These are phyloP conservation scores for Colletotrichum truncatum DNA, from an alignment of 2,329 filamentous ascomycete genomes.

Conservation along the genomic window DNA sequence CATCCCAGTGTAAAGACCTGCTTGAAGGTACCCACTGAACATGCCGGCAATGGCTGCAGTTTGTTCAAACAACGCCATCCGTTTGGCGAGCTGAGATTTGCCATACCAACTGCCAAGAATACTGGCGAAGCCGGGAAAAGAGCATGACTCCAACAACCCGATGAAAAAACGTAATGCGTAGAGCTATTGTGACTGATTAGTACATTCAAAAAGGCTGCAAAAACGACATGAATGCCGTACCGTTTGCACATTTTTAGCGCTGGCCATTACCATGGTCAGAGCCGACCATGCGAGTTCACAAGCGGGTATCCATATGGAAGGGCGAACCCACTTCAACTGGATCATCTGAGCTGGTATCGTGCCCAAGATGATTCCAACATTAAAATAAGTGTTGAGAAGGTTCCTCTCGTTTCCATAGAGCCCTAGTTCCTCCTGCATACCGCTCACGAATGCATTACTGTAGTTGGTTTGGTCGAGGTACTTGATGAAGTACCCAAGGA, in stretches of 20 bases:
- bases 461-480: conserved; percentile 43
- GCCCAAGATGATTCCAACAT: conserved; percentile 33
- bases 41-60: conserved; percentile 63
- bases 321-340: conserved; percentile 37
- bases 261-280: conserved; percentile 22
- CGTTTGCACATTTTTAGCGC: conserved; percentile 34
- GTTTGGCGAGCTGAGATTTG: conserved; percentile 53
- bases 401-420: conserved; percentile 37
- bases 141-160: conserved; percentile 48
- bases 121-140: conserved; percentile 35
- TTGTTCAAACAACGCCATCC: conserved; percentile 56
- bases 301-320: conserved; percentile 37
- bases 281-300: conserved; percentile 38
- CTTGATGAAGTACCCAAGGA: conserved; percentile 28
- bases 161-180: conserved; percentile 54
- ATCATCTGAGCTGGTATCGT: conserved; percentile 38
- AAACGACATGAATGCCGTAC: neutral
- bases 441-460: conserved; percentile 37
- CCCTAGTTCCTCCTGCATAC: conserved; percentile 36
- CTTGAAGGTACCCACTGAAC: conserved; percentile 65
- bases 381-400: conserved; percentile 34
- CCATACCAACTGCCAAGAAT: conserved; percentile 55
- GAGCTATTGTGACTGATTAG: conserved; percentile 36
- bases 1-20: conserved; percentile 55
- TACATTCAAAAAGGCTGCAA: neutral